Base-by-base conservation (phyloP, 2,329 filamentous ascomycete genomes). In the Fusarium protoensiforme region DNA sequence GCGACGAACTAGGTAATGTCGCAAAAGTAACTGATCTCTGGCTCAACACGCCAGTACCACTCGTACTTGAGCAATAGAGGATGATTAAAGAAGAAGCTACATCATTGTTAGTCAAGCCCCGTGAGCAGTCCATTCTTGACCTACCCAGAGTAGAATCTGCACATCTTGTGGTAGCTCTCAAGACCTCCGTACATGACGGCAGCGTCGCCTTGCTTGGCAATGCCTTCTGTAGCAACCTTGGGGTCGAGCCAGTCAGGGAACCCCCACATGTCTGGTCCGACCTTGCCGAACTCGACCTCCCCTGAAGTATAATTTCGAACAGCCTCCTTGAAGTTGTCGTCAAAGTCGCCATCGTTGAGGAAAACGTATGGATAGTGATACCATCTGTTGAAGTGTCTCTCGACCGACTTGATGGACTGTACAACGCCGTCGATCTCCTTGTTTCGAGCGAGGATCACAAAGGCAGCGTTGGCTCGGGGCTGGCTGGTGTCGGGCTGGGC, bases 21-120 rank as follows among this genome's bases (percentile, higher is more conserved):
- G 84, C 96, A 99, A 86, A 99, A 99, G 86, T 98, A 99, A 86
- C 96, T 98, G 90, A 99, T 98, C 84, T 99, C 96, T 74, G 96
- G 96, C 88, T 99, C 96, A 78, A 99, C 87, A 73, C 96, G 94
- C 96, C 96, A 99, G 87, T 99, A 99, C 96, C 96, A 99, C 81
- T 98, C 95, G 84, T 98, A 99, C 84, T 98, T 98, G 80, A 93
- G 90, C 53, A 99, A 89, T 36, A 98, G 90, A 73, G 95, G 93
- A 81, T 99, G 96, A 83, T 98, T 98, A 87, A 96, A 99, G 85
- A 99, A 99, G 85, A 97, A 96, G 48, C 94, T 90, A 71, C 7
- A 10, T 41, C 18, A 2, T 10, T 69, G 82, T 75, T 81, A 80
- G 61, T 35, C 2, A 27, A 22, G 29, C 48, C 60, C 2, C 13